Conservation (phyloP, 2,329 filamentous ascomycete species). For the Paradendryphiella salina region DNA sequence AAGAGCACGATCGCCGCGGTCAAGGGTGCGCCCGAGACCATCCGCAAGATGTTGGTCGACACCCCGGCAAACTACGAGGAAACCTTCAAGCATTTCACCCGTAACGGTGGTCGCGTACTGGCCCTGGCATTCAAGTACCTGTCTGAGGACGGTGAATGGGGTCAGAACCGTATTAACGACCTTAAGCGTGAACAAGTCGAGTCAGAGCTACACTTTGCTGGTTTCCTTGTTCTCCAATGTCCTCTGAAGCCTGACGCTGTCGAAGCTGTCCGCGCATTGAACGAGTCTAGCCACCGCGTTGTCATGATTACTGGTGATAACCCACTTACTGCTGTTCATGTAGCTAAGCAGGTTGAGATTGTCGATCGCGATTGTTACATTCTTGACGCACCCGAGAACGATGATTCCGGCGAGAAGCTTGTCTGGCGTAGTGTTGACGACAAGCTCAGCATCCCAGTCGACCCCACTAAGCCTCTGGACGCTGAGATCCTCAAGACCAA, state of each 20-base stretch:
- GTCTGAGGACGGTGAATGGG: constrained; percentile 77
- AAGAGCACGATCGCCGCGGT: constrained; percentile 91
- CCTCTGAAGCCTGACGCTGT: constrained; percentile 96
- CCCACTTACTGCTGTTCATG: constrained; percentile 92
- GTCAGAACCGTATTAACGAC: constrained; percentile 84
- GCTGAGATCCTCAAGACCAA: constrained; percentile 78
- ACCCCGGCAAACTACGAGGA: constrained; percentile 91
- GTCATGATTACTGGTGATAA: constrained; percentile 99
- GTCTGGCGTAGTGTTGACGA: constrained; percentile 97
- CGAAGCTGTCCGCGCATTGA: constrained; percentile 92
- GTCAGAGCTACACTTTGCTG: constrained; percentile 80
- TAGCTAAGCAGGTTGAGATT: constrained; percentile 94
- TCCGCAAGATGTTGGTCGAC: constrained; percentile 85
- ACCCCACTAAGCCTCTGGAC: constrained; percentile 80
- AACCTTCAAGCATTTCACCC: constrained; percentile 96
- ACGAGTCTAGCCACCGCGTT: constrained; percentile 96
- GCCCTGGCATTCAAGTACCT: constrained; percentile 94
- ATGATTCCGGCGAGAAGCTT: constrained; percentile 75
- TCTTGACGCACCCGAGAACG: constrained; percentile 90
- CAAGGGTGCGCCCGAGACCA: constrained; percentile 96
- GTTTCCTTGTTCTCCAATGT: constrained; percentile 93
- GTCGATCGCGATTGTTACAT: constrained; percentile 95
- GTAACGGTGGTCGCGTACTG: constrained; percentile 91
- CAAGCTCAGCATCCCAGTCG: constrained; percentile 80
- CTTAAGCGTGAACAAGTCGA: constrained; percentile 93